Evolutionary conservation across 192 early-diverging fungal species (phyloP).

Genomic region (Backusella tuberculispora): DNA sequence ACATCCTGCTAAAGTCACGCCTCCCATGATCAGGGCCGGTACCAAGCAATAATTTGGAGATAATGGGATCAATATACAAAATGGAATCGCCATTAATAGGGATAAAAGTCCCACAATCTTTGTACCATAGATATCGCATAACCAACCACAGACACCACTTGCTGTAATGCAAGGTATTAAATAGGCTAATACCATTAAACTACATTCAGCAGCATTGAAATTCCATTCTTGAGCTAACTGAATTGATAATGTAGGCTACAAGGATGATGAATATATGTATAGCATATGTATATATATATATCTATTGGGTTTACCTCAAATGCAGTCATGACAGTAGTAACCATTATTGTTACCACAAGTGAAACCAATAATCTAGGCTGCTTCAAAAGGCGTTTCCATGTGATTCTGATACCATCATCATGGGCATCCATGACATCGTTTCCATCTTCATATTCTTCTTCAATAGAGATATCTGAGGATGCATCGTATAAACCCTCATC

Average conservation of each 20-base stretch:
- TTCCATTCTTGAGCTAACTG: constrained; percentile 40
- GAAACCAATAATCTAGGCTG: constrained; percentile 23
- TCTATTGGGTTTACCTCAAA: constrained; percentile 29
- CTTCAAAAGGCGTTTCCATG: constrained; percentile 11
- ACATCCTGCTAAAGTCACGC: constrained; percentile 42
- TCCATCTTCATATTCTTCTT: background rate
- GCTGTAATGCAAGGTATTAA: constrained; percentile 42
- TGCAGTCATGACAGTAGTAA: constrained; percentile 30
- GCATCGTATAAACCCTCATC: constrained; percentile 12
- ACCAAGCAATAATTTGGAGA: constrained; percentile 33
- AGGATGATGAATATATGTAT: background rate
- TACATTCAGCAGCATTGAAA: constrained; percentile 43
- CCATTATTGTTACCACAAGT: constrained; percentile 22
- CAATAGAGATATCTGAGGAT: constrained; percentile 13
- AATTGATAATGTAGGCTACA: constrained; percentile 47
- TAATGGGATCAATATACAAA: constrained; percentile 28
- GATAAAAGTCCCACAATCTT: constrained; percentile 41
- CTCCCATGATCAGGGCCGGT: constrained; percentile 38
- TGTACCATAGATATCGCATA: constrained; percentile 48
- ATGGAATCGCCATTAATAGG: constrained; percentile 24
- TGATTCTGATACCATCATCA: background rate
- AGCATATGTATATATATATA: background rate
- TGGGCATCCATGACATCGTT: constrained; percentile 4
- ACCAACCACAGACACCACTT: constrained; percentile 46
- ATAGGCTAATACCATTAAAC: constrained; percentile 43